Evolutionary conservation across 441 rosid genomes (phyloP).

Genomic region (Pelargonium australe): DNA sequence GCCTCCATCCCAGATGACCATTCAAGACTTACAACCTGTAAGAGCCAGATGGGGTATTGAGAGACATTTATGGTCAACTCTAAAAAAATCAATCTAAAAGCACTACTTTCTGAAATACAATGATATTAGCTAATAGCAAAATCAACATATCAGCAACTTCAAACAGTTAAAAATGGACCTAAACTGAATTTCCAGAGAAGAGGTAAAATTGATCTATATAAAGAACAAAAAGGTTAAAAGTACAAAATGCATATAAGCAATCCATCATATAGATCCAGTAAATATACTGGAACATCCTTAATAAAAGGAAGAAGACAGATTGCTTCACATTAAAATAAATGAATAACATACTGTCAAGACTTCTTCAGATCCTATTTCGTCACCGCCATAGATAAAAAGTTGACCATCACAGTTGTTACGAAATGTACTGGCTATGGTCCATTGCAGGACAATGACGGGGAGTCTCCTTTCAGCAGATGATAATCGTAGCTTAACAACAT

Average conservation of each 20-base stretch:
- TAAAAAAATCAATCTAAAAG: too few relatives aligned
- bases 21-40: slow-evolving; percentile 55
- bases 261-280: not conserved
- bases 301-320: slow-evolving; percentile 11
- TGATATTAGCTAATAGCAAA: too few relatives aligned
- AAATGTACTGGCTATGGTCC: slow-evolving; percentile 35
- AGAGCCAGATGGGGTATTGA: slow-evolving; percentile 6
- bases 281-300: slow-evolving; percentile 12
- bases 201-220: not conserved
- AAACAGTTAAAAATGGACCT: too few relatives aligned
- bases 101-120: too few relatives aligned
- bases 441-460: slow-evolving; percentile 56
- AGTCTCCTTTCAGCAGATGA: slow-evolving; percentile 55
- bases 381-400: slow-evolving; percentile 64
- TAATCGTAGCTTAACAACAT: slow-evolving; percentile 49
- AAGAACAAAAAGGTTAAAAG: not conserved
- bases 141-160: too few relatives aligned
- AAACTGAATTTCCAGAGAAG: too few relatives aligned
- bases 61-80: too few relatives aligned
- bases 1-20: slow-evolving; percentile 53
- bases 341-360: slow-evolving; percentile 45
- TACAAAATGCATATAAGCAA: slow-evolving; percentile 1
- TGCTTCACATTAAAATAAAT: slow-evolving; percentile 13
- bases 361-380: slow-evolving; percentile 58
- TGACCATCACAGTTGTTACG: slow-evolving; percentile 36